A percentile compares a stretch with the other conserved stretches of the same genome.
These are phyloP conservation scores for Aureobasidium leucospermi DNA, from an alignment of 2,329 filamentous ascomycete species.

Conservation along the genomic window DNA sequence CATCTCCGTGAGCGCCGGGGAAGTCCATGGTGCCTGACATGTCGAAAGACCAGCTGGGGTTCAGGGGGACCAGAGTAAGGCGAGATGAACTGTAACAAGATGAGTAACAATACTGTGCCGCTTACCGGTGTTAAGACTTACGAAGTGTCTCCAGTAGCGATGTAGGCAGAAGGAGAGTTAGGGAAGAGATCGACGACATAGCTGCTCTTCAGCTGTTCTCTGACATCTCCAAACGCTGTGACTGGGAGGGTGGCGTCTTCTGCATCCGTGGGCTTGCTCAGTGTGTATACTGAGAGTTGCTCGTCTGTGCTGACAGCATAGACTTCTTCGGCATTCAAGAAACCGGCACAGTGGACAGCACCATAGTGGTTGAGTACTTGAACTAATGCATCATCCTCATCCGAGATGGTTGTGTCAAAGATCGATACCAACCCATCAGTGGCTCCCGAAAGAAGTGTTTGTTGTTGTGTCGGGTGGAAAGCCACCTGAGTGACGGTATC, in stretches of 20 bases:
- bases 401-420: slow-evolving; percentile 61
- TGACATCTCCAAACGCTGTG: slow-evolving; percentile 60
- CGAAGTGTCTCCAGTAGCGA: slow-evolving; percentile 16
- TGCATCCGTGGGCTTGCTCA: slow-evolving; percentile 56
- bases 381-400: slow-evolving; percentile 70
- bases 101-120: neutral
- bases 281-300: slow-evolving; percentile 64
- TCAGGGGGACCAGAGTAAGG: slow-evolving; percentile 14
- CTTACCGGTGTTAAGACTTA: neutral
- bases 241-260: slow-evolving; percentile 40
- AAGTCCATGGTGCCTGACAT: slow-evolving; percentile 22
- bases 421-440: slow-evolving; percentile 75
- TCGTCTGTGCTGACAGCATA: slow-evolving; percentile 74
- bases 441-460: slow-evolving; percentile 64
- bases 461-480: slow-evolving; percentile 41
- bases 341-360: slow-evolving; percentile 68
- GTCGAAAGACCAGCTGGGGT: slow-evolving; percentile 16
- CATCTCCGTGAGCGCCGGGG: slow-evolving; percentile 40
- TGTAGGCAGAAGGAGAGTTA: slow-evolving; percentile 32
- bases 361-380: slow-evolving; percentile 73
- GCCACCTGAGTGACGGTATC: slow-evolving; percentile 54
- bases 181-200: slow-evolving; percentile 65
- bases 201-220: slow-evolving; percentile 58
- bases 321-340: slow-evolving; percentile 57
- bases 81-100: neutral